Percentiles rank a stretch among this genome's conserved stretches.
Evolutionary conservation across 148 eudicot genomes (phyloP).

Genomic region (Rheum nobile): DNA sequence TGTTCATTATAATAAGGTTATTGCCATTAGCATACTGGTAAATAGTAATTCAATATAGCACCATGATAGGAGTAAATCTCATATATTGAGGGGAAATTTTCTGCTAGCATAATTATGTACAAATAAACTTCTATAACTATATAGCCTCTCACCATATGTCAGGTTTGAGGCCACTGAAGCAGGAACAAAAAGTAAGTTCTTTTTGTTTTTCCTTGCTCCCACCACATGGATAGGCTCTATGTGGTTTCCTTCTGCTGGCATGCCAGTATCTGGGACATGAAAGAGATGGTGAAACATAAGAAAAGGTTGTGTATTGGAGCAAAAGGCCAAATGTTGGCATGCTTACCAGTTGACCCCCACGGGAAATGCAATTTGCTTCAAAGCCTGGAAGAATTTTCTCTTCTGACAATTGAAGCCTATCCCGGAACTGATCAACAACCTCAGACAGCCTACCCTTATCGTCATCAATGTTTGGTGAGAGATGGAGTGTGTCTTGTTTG

Average conservation of each 20-base stretch:
- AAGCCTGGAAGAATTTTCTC: background rate
- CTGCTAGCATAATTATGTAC: slow-evolving; percentile 9
- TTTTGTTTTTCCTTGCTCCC: background rate
- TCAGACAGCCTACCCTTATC: background rate
- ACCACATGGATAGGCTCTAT: background rate
- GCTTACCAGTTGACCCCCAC: slow-evolving; percentile 9
- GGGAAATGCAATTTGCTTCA: slow-evolving; percentile 8
- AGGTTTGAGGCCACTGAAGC: background rate
- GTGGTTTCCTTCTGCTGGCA: slow-evolving; percentile 22
- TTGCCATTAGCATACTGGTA: background rate
- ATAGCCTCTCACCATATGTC: background rate
- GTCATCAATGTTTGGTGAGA: background rate
- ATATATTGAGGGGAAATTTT: background rate
- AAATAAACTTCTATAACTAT: slow-evolving; percentile 5
- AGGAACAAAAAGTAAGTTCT: background rate
- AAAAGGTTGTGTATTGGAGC: background rate
- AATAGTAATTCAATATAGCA: background rate
- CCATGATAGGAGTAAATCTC: background rate
- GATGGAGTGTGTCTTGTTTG: background rate
- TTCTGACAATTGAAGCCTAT: background rate
- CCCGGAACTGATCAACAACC: background rate
- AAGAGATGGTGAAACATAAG: background rate
- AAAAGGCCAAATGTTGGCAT: background rate
- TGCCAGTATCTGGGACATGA: slow-evolving; percentile 23
- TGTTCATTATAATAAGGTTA: background rate